A percentile compares a stretch with the other conserved stretches of the same genome.
phyloP scores from a whole-genome alignment of 768 basidiomycete species.

The Hortiboletus campestris region DNA sequence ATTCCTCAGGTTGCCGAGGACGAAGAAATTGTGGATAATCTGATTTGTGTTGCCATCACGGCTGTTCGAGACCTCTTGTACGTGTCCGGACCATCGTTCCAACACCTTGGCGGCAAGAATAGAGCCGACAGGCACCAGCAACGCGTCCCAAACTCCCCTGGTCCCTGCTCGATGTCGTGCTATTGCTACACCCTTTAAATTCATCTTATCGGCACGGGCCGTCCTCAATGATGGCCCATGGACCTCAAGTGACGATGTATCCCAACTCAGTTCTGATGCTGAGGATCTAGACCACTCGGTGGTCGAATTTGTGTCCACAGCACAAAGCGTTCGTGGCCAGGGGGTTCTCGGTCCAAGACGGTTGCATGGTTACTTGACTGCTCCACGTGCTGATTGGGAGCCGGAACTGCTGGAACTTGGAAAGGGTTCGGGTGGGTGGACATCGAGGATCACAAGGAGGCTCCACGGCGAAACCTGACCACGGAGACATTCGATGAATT shows the following conservation, averaged over 20 bases:
- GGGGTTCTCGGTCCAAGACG: constrained; percentile 32
- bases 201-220: constrained; percentile 83
- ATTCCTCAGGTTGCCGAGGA: constrained; percentile 49
- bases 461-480: constrained; percentile 28
- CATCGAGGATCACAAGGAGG: constrained; percentile 33
- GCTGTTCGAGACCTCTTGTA: constrained; percentile 72
- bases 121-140: constrained; percentile 28
- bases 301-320: constrained; percentile 62
- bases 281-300: constrained; percentile 72
- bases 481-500: constrained; percentile 34
- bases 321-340: constrained; percentile 41
- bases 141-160: constrained; percentile 52
- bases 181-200: constrained; percentile 82
- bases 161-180: constrained; percentile 80
- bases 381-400: constrained; percentile 42
- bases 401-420: constrained; percentile 51
- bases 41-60: constrained; percentile 58
- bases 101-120: constrained; percentile 49
- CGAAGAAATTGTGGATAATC: constrained; percentile 55
- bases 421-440: constrained; percentile 53
- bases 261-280: constrained; percentile 66
- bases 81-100: constrained; percentile 53
- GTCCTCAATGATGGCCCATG: constrained; percentile 48
- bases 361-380: constrained; percentile 36
- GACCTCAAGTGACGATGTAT: constrained; percentile 19